phyloP scores from a whole-genome alignment of 2,329 filamentous ascomycete genomes.

The Pseudogymnoascus sp. region DNA sequence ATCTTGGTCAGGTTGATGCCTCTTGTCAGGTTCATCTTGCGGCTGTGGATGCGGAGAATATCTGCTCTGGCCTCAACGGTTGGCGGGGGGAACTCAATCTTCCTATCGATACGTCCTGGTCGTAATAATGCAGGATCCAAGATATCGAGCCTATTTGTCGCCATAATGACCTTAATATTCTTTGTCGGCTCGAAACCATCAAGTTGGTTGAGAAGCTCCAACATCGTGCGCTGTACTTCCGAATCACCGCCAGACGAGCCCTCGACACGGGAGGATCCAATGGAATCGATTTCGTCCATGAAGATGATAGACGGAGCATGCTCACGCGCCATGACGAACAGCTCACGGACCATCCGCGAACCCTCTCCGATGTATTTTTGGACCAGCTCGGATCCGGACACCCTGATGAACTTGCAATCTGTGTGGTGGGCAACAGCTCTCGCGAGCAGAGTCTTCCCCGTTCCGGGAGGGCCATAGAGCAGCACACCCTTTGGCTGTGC shows the following conservation, averaged over 20 bases:
- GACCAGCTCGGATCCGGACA: conserved; percentile 90
- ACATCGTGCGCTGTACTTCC: conserved; percentile 96
- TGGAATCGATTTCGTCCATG: conserved; percentile 99
- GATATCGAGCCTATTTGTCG: conserved; percentile 95
- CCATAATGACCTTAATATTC: conserved; percentile 99
- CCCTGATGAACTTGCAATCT: conserved; percentile 97
- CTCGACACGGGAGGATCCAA: conserved; percentile 93
- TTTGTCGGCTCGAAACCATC: conserved; percentile 98
- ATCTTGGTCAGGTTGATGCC: conserved; percentile 98
- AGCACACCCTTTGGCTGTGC: conserved; percentile 96
- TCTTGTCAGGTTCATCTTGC: conserved; percentile 96
- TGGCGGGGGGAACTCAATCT: conserved; percentile 97
- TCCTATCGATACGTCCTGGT: conserved; percentile 95
- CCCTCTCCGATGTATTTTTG: conserved; percentile 99
- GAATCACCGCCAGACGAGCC: conserved; percentile 92
- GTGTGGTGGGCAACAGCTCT: conserved; percentile 96
- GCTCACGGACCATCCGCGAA: conserved; percentile 94
- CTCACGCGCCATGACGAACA: conserved; percentile 98
- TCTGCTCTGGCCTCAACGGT: conserved; percentile 94
- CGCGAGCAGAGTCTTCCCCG: conserved; percentile 91
- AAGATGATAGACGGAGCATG: conserved; percentile 99
- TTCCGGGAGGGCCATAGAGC: conserved; percentile 92
- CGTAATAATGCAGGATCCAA: conserved; percentile 89
- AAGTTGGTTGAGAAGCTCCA: conserved; percentile 95
- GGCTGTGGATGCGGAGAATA: conserved; percentile 93